Evolutionary conservation across 495 filamentous ascomycete species (phyloP).

Genomic region (Neurospora sp.): DNA sequence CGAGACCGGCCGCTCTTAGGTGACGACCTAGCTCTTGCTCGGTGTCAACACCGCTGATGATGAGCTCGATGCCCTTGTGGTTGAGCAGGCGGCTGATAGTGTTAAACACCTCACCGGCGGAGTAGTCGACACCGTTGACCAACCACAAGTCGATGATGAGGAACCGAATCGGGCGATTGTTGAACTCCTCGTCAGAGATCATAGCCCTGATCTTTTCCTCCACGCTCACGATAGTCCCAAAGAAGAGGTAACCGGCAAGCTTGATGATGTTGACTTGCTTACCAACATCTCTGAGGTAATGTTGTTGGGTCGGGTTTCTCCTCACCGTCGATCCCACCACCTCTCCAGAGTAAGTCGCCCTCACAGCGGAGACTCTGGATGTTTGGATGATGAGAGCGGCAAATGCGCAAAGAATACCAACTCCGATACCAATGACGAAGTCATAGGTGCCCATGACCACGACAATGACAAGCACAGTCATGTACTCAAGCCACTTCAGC

Average conservation of each 20-base stretch:
- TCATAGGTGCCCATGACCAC: conserved; percentile 94
- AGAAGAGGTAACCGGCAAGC: conserved; percentile 86
- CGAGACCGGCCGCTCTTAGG: conserved; percentile 71
- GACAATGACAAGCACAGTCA: conserved; percentile 88
- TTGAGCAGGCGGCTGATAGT: conserved; percentile 76
- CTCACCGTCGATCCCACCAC: conserved; percentile 86
- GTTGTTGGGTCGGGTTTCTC: conserved; percentile 77
- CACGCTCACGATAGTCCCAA: conserved; percentile 90
- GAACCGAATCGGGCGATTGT: conserved; percentile 68
- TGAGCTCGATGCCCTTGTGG: conserved; percentile 61
- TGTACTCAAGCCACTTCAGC: conserved; percentile 73
- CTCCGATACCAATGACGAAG: conserved; percentile 86
- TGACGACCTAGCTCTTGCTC: conserved; percentile 64
- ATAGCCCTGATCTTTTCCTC: conserved; percentile 75
- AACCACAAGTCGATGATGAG: conserved; percentile 82
- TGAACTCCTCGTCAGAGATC: conserved; percentile 73
- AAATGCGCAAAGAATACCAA: conserved; percentile 87
- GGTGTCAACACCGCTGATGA: conserved; percentile 69
- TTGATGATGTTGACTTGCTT: conserved; percentile 83
- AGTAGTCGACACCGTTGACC: conserved; percentile 91
- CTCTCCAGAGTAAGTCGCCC: conserved; percentile 76
- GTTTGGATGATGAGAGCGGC: conserved; percentile 84
- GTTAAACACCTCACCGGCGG: conserved; percentile 87
- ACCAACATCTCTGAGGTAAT: conserved; percentile 76
- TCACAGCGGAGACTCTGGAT: conserved; percentile 75